A percentile compares a stretch with the other conserved stretches of the same genome.
These are phyloP conservation scores for Hyaloperonospora brassicae DNA, from an alignment of 352 stramenopile species.

Conservation along the genomic window DNA sequence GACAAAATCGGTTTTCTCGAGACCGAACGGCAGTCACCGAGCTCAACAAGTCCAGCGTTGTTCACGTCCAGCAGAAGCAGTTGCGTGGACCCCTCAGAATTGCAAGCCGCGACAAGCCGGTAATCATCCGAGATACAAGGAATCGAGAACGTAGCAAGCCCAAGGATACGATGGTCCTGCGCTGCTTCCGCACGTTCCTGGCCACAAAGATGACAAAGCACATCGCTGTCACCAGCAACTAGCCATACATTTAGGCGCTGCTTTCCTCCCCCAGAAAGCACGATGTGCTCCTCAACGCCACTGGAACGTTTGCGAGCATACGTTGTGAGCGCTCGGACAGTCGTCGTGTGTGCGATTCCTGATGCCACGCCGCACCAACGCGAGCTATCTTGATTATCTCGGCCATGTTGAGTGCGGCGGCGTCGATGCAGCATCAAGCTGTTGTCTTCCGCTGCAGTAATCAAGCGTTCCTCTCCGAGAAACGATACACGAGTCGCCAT, in stretches of 20 bases:
- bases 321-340: slow-evolving; percentile 53
- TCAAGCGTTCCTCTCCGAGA: slow-evolving; percentile 33
- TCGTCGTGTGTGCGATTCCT: slow-evolving; percentile 72
- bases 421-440: slow-evolving; percentile 64
- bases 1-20: slow-evolving; percentile 80
- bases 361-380: slow-evolving; percentile 45
- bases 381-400: slow-evolving; percentile 7
- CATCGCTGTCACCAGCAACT: slow-evolving; percentile 26
- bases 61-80: slow-evolving; percentile 53
- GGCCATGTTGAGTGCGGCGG: background rate
- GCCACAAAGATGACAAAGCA: slow-evolving; percentile 49
- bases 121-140: slow-evolving; percentile 18
- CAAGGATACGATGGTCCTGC: slow-evolving; percentile 82
- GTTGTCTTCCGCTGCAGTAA: slow-evolving; percentile 80
- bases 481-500: slow-evolving; percentile 62
- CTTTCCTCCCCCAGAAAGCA: slow-evolving; percentile 75
- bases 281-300: slow-evolving; percentile 28
- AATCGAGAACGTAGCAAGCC: slow-evolving; percentile 50
- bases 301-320: slow-evolving; percentile 26
- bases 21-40: slow-evolving; percentile 41
- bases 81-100: slow-evolving; percentile 68
- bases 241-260: slow-evolving; percentile 74
- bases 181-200: slow-evolving; percentile 47
- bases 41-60: slow-evolving; percentile 21
- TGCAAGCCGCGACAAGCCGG: slow-evolving; percentile 54